phyloP scores from a whole-genome alignment of 2,329 filamentous ascomycete species.

The Penicillium brasilianum region DNA sequence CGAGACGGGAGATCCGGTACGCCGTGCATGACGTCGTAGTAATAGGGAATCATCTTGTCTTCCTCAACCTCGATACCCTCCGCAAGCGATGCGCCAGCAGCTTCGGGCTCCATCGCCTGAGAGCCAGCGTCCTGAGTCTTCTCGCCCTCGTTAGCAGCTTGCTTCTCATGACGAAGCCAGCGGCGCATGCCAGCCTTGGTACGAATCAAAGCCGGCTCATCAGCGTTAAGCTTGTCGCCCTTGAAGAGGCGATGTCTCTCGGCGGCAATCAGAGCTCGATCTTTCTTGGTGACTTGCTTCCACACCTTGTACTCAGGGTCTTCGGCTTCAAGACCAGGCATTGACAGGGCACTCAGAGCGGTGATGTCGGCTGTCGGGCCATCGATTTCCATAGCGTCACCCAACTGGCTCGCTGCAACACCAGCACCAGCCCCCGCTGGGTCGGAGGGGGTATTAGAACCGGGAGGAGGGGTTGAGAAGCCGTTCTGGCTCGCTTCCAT shows the following conservation, averaged over 20 bases:
- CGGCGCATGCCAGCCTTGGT: conserved; percentile 88
- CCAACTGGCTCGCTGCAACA: conserved; percentile 72
- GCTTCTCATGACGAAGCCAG: conserved; percentile 79
- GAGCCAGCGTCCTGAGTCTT: conserved; percentile 51
- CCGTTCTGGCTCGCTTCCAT: conserved; percentile 81
- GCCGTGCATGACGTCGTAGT: conserved; percentile 85
- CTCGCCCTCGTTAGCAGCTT: conserved; percentile 63
- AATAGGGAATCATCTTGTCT: conserved; percentile 85
- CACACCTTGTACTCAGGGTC: conserved; percentile 93
- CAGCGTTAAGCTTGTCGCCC: conserved; percentile 79
- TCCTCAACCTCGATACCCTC: conserved; percentile 93
- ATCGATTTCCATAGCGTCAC: conserved; percentile 87
- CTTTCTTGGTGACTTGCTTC: conserved; percentile 99
- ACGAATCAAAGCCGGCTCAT: conserved; percentile 84
- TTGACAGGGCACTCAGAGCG: conserved; percentile 68
- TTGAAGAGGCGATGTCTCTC: conserved; percentile 86
- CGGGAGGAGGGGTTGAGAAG: conserved; percentile 79
- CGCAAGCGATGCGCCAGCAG: conserved; percentile 75
- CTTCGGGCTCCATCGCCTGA: conserved; percentile 55
- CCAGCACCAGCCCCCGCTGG: conserved; percentile 69
- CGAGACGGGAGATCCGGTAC: conserved; percentile 82
- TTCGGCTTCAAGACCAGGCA: conserved; percentile 81
- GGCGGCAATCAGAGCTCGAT: conserved; percentile 82
- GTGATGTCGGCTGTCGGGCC: conserved; percentile 69
- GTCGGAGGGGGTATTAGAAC: conserved; percentile 76